phyloP scores from a whole-genome alignment of 306 rosid genomes.

The Vigna radiata region DNA sequence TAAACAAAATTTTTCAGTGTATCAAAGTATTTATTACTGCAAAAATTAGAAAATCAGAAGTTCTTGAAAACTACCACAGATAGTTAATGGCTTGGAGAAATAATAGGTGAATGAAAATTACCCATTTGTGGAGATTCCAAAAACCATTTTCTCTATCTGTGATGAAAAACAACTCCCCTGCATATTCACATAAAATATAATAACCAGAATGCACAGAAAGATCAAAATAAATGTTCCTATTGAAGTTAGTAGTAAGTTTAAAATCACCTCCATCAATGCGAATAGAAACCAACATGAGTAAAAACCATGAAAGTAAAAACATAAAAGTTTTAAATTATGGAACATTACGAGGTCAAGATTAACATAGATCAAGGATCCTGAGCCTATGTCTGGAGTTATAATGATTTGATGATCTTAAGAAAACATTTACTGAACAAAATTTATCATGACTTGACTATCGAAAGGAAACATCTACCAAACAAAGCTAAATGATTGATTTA shows the following conservation, averaged over 20 bases:
- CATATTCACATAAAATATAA: slow-evolving; percentile 47
- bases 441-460: slow-evolving; percentile 22
- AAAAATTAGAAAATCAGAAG: slow-evolving; percentile 19
- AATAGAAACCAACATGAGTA: neutral
- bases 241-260: slow-evolving; percentile 18
- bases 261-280: slow-evolving; percentile 9
- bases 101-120: slow-evolving; percentile 43
- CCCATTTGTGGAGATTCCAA: slow-evolving; percentile 98
- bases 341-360: slow-evolving; percentile 29
- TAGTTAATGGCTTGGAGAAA: slow-evolving; percentile 22
- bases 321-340: neutral
- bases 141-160: slow-evolving; percentile 84
- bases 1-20: neutral
- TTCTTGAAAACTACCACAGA: neutral
- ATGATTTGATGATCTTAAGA: slow-evolving; percentile 10
- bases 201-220: slow-evolving; percentile 20
- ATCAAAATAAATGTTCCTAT: slow-evolving; percentile 26
- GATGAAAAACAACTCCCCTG: slow-evolving; percentile 88
- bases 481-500: slow-evolving; percentile 13
- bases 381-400: neutral
- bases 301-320: slow-evolving; percentile 22
- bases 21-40: neutral
- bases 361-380: slow-evolving; percentile 11
- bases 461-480: slow-evolving; percentile 19
- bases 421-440: slow-evolving; percentile 14